These are phyloP conservation scores for Bisporella sp. DNA, from an alignment of 2,329 filamentous ascomycete species.

Conservation along the genomic window DNA sequence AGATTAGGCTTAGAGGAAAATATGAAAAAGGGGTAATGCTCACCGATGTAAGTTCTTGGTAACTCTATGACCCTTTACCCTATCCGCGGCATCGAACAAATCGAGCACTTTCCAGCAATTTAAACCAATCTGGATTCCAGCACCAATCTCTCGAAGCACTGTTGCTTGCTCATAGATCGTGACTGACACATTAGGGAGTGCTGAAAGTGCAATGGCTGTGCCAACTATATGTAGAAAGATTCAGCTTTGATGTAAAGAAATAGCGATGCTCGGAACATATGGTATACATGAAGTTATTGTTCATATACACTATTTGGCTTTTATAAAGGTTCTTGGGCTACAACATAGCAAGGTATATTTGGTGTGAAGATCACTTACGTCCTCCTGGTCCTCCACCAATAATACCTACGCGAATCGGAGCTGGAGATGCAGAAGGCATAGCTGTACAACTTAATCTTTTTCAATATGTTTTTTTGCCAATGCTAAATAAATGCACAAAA, in stretches of 20 bases:
- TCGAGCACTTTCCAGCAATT: constrained; percentile 42
- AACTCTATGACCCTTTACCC: constrained; percentile 30
- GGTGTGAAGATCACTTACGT: not conserved
- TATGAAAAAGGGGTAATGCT: not conserved
- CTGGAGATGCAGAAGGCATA: not conserved
- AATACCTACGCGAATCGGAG: constrained; percentile 26
- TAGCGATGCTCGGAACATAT: too few relatives aligned
- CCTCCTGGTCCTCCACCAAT: constrained; percentile 28
- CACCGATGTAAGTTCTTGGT: constrained; percentile 26
- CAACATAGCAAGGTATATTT: too few relatives aligned
- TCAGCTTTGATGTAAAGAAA: too few relatives aligned
- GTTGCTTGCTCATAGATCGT: constrained; percentile 38
- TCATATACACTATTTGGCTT: too few relatives aligned
- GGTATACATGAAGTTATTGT: too few relatives aligned
- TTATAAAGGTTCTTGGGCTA: too few relatives aligned
- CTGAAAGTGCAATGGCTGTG: constrained; percentile 37
- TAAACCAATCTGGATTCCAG: constrained; percentile 38
- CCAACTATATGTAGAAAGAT: constrained; percentile 20
- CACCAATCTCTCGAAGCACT: constrained; percentile 39
- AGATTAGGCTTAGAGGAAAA: not conserved
- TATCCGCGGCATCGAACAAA: constrained; percentile 35
- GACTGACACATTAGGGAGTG: constrained; percentile 34
- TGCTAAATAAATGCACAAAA: not conserved
- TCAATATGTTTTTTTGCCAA: not conserved
- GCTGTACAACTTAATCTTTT: not conserved